Evolutionary conservation across 1,284 basidiomycete genomes (phyloP).

Genomic region (Sanghuangporus baumii): DNA sequence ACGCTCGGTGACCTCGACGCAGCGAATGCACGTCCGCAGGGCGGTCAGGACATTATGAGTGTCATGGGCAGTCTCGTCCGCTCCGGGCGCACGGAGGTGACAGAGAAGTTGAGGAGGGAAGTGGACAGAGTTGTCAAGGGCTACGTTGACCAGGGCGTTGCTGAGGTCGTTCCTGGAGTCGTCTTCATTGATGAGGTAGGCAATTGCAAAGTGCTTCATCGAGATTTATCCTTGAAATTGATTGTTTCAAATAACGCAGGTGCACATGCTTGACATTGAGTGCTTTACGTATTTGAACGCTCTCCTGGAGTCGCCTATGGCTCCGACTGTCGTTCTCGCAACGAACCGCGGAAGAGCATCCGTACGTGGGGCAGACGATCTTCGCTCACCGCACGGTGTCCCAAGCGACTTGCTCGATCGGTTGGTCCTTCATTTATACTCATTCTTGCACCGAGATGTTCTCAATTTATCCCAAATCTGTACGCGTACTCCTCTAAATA

Average conservation of each 20-base stretch:
- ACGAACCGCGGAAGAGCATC: slow-evolving; percentile 92
- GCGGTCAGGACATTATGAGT: slow-evolving; percentile 98
- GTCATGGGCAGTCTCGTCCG: slow-evolving; percentile 98
- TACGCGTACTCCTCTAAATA: slow-evolving; percentile 23
- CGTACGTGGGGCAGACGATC: slow-evolving; percentile 90
- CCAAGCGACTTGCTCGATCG: slow-evolving; percentile 93
- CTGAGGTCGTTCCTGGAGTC: slow-evolving; percentile 95
- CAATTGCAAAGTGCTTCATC: not conserved
- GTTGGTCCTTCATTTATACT: slow-evolving; percentile 32
- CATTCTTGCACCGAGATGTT: not conserved
- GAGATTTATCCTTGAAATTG: not conserved
- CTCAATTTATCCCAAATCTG: slow-evolving; percentile 4
- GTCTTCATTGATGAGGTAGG: slow-evolving; percentile 97
- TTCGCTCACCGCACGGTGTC: slow-evolving; percentile 89
- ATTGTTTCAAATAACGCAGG: slow-evolving; percentile 43
- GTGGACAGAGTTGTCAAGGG: slow-evolving; percentile 98
- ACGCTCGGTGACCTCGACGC: slow-evolving; percentile 96
- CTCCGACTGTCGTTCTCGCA: slow-evolving; percentile 94
- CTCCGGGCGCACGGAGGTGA: slow-evolving; percentile 91
- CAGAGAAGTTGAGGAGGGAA: slow-evolving; percentile 91
- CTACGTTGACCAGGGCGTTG: slow-evolving; percentile 97
- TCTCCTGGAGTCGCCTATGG: slow-evolving; percentile 92
- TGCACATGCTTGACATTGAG: slow-evolving; percentile 99
- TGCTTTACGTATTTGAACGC: slow-evolving; percentile 99
- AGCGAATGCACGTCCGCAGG: slow-evolving; percentile 92